Percentiles rank a stretch among this genome's conserved stretches.
phyloP scores from a whole-genome alignment of 305 asterid species.

The Nicotiana rustica region DNA sequence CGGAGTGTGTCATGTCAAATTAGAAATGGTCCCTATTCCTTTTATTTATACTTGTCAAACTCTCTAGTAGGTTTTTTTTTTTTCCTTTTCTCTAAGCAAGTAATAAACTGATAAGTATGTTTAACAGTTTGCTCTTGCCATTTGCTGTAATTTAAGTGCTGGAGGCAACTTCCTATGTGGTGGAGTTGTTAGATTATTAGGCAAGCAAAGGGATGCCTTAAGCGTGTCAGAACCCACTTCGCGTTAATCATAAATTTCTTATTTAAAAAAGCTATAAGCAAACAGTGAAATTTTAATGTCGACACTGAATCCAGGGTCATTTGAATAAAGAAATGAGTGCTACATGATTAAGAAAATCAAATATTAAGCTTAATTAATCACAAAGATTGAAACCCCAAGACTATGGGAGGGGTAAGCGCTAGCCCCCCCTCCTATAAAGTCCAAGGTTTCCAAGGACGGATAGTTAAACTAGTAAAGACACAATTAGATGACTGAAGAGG shows the following conservation, averaged over 20 bases:
- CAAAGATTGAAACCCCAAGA: constrained; percentile 16
- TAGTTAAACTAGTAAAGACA: not conserved
- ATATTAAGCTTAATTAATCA: constrained; percentile 6
- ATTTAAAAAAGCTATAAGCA: not conserved
- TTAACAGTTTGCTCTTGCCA: constrained; percentile 4
- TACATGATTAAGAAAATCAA: not conserved
- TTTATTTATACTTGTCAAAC: not conserved
- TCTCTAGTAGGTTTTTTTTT: not conserved
- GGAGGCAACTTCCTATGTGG: constrained; percentile 18
- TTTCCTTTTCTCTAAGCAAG: not conserved
- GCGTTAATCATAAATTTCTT: not conserved
- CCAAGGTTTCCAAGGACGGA: not conserved
- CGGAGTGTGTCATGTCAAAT: too few species aligned
- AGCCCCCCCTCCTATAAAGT: not conserved
- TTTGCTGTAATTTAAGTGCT: constrained; percentile 6
- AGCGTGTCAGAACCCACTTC: not conserved
- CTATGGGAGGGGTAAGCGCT: not conserved
- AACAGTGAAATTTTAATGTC: not conserved
- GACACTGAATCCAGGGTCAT: not conserved
- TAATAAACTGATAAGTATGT: not conserved
- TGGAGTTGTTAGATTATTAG: not conserved
- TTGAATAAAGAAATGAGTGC: not conserved
- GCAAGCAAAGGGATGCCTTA: constrained; percentile 11
- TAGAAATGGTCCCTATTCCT: constrained; percentile 2
- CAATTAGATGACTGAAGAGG: constrained; percentile 21